Base-by-base conservation (phyloP, 495 filamentous ascomycete species). In the Aspergillus ostianus region DNA sequence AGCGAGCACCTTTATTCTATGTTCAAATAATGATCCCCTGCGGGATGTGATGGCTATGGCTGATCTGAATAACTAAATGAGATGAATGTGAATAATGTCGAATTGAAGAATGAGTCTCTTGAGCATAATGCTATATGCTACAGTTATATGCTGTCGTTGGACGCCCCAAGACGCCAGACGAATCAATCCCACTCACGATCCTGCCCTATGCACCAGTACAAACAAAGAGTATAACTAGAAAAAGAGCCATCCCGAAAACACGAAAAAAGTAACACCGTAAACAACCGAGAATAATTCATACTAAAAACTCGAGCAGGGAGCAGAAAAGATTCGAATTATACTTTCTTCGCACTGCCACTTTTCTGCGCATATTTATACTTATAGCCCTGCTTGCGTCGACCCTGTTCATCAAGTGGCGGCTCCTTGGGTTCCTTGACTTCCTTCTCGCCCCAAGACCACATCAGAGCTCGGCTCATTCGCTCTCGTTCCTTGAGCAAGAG, bases 401-500 rank as follows among this genome's bases (percentile, higher is more conserved):
- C 55, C 52, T 68, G 62, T 12, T 64, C 65, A 45, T 59, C 65
- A 20, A 58, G 51, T 47, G 68, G 52, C 50, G 67, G 70, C 45
- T 70, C 72, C 60, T 75, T 72, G 15, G 56, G 47, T 15, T 70
- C 66, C 12, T 73, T 76, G 57, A 77, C 47, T 45, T 83, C 80
- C 56, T 82, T 79, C 64, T 79, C 78, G 0, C 80, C 80, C 80
- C 79, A 81, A 4, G 58, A 65, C 73, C 68, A 73, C 71, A 83
- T 68, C 55, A 83, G 68, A 15, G 74, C 80, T 55, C 76, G 81
- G 15, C 76, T 78, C 77, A 84, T 77, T 47, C 75, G 79, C 30
- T 80, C 82, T 41, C 82, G 73, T 56, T 88, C 84, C 59, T 78
- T 77, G 48, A 88, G 82, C 8, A 84, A 62, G 7, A 85, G 60